Base-by-base conservation (phyloP, 2,329 filamentous ascomycete species). In the Ceratocystis ficicola region DNA sequence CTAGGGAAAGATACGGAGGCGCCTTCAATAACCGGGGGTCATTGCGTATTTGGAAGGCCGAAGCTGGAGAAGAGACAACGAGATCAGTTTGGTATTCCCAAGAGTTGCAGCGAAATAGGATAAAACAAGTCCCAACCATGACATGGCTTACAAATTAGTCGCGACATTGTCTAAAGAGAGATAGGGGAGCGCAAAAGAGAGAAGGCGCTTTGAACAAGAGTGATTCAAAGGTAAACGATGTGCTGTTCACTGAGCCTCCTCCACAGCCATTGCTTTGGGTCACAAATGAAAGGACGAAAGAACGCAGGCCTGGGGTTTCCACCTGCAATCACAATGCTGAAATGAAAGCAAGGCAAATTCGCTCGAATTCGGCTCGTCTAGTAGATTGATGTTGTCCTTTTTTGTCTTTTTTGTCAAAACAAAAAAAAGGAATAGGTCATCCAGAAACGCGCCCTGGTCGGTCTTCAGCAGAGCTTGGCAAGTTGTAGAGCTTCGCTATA, bases 1-100 rank as follows among this genome's bases (percentile, higher is more conserved):
- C 78, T 63, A 90, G 81, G 44, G 93, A 96, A 44, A 97, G 78
- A 77, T 95, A 93, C 15, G 91, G 90, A 50, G 93, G 92, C 20
- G 95, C 77, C 77, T 89, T 89, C 69, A 94, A 83, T 67, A 96
- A 79, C 70, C 89, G 84, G 71, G 89, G 88, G 75, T 96, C 89
- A 75, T 85, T 86, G 73, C 90, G 87, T 73, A 96, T 79, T 71
- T 83, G 83, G 71, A 89, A 77, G 69, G 86, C 79, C 71, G 86
- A 79, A 69, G 82, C 82, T 85, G 68, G 7, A 62, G 22, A 8
- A 60, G 48, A 50, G 36, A 50, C 5, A 20, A 28, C 28, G 15
- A 36, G 25, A 15, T 30, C 20, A 50, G 22, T 8, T 5, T 22
- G 12, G 44, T 20, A 12, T 6, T 36, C 25, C 12, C 15, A 15